Base-by-base conservation (phyloP, 371 early-diverging fungal genomes). In the Mucor mucedo region DNA sequence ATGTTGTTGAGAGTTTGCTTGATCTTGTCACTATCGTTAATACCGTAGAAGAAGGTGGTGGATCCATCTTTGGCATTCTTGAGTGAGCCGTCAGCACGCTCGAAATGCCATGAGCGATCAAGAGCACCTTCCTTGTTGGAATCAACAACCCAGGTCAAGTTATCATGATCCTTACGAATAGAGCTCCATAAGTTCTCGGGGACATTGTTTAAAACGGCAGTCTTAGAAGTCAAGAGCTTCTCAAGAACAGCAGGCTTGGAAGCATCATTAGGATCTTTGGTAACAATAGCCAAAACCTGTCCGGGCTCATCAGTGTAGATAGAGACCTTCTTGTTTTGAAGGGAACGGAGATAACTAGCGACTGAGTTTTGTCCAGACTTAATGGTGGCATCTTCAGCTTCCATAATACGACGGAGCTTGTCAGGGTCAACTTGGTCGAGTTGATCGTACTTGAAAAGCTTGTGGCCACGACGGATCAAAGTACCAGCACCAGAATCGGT, bases 401-500 rank as follows among this genome's bases (percentile, higher is more conserved):
- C 83, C 70, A 97, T 82, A 53, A 96, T 86, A 45, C 83, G 85
- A 60, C 95, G 92, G 54, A 98, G 75, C 60, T 92, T 90, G 65
- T 94, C 94, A 64, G 86, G 77, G 72, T 98, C 95, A 5, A 92
- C 66, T 28, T 89, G 81, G 3, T 85, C 83, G 35, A 89, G 70
- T 16, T 80, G 70, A 53, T 84, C 79, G 66, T 88, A 85, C 65
- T 87, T 86, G 74, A 88, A 90, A 38, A 98, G 77, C 62, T 91
- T 87, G 85, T 95, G 89, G 16, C 97, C 98, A 52, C 97, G 93
- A 59, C 96, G 93, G 50, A 98, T 95, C 60, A 97, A 78, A 2
- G 98, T 98, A 35, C 97, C 97, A 14, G 98, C 94, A 35, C 98
- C 97, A 42, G 88, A 88, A 75, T 97, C 94, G 28, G 98, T 98